Base-by-base conservation (phyloP, 148 eudicot species). In the Spergularia marina region DNA sequence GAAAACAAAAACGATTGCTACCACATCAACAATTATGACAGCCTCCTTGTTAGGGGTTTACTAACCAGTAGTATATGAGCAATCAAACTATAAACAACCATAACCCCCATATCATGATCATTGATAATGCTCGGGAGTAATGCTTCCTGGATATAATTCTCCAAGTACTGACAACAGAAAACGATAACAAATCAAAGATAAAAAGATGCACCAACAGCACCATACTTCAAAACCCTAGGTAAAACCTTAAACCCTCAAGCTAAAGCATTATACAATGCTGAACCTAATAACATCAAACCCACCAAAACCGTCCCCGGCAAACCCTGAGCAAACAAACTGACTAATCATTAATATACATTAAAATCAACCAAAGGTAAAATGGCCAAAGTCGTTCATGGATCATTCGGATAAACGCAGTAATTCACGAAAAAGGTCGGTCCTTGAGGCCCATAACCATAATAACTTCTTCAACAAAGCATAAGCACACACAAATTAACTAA, bases 181-280 rank as follows among this genome's bases (percentile, higher is more conserved):
- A 30, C 36, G 36, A 30, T 30, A 0, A 30, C 36, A 30, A 30
- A 30, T 30, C 36, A 30, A 30, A 30, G 36, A 12, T 7, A 65
- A 58, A 59, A 11, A 57, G 39, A 18, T 20, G 16, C 16, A 69
- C 34, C 20, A 4, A 6, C 64, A 25, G 17, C 5, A 59, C 14
- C 7, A 59, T 34, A 18, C 18, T 18, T 4, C 59, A 70, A 60
- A 76, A 58, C 63, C 67, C 73, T 71, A 11, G 44, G 17, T 52
- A 77, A 77, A 77, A 68, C 68, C 79, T 20, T 70, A 21, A 25
- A 12, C 10, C 44, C 34, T 68, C 34, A 53, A 12, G 12, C 20
- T 25, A 14, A 62, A 25, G 20, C 60, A 69, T 60, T 47, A 44
- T 21, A 53, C 65, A 41, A 12, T 52, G 51, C 62, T 34, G 23